phyloP scores from a whole-genome alignment of 345 rosid genomes.

The Litchi chinensis region DNA sequence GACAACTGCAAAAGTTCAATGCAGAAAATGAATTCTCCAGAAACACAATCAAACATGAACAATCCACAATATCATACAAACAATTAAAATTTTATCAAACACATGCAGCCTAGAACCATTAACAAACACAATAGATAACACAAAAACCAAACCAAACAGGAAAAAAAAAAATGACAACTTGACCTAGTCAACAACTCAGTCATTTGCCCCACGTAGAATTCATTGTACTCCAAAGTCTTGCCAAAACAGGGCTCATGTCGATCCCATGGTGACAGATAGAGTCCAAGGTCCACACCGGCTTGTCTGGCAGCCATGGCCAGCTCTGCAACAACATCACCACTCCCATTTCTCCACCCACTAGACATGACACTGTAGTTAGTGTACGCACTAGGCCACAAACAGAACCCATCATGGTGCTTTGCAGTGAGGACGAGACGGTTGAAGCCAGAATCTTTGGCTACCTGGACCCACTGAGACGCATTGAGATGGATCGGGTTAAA shows the following conservation, averaged over 20 bases:
- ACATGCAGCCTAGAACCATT: neutral
- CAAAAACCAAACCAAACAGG: neutral
- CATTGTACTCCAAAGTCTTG: constrained; percentile 79
- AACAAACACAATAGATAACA: neutral
- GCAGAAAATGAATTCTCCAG: neutral
- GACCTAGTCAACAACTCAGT: constrained; percentile 81
- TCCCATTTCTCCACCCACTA: constrained; percentile 63
- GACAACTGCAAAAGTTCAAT: neutral
- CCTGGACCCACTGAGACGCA: constrained; percentile 81
- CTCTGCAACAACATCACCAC: constrained; percentile 74
- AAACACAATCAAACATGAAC: neutral
- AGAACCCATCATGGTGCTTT: constrained; percentile 97
- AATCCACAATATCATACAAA: neutral
- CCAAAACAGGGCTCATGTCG: constrained; percentile 75
- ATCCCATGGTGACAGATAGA: constrained; percentile 96
- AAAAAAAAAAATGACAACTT: neutral
- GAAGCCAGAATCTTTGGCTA: constrained; percentile 74
- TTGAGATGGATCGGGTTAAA: constrained; percentile 68
- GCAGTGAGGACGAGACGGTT: constrained; percentile 75
- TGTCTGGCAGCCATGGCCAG: constrained; percentile 63
- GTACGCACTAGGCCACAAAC: constrained; percentile 81
- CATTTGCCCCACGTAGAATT: constrained; percentile 87
- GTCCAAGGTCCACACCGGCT: constrained; percentile 61
- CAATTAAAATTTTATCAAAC: neutral
- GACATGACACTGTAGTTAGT: constrained; percentile 78